Evolutionary conservation across 2,329 filamentous ascomycete species (phyloP), one percentile per base, ranked within the genome.

Genomic region (Aspergillus vadensis): DNA sequence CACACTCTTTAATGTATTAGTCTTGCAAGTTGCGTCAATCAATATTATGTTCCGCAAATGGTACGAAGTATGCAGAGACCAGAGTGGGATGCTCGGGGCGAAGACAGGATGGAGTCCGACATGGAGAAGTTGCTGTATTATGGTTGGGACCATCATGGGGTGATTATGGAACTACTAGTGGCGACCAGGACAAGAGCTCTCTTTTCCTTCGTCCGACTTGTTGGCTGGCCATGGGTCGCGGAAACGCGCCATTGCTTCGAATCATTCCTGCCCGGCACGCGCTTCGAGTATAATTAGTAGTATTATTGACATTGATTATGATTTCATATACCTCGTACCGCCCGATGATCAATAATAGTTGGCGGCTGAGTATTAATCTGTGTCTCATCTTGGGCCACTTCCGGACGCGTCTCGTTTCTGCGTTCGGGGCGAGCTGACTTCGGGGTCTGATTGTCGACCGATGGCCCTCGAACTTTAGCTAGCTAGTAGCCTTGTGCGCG

Each of bases 361-460:
- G 30, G 27, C 44, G 54, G 43, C 43, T 39, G 44, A 47, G 57
- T 14, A 39, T 50, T 50, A 50, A 38, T 25, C 36, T 41, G 43
- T 41, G 43, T 50, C 21, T 52, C 21, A n/a, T 47, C 47, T 21
- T 15, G 51, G 51, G 21, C 21, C 36, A 25, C 21, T 55, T 60
- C 57, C 53, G 59, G 43, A 58, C 59, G 59, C 59, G 39, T 62
- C 54, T 55, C 39, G 56, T 62, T 50, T 54, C 57, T 55, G 51
- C 53, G 51, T 56, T 58, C 54, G 50, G 53, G 32, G 50, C 25
- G 47, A 30, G 47, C 47, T 50, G 47, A 50, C 47, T 50, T 50
- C 47, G 47, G 47, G 47, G 47, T 39, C 47, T 56, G 25, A 48
- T 32, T 49, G 54, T 49, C 54, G 41, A 55, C 54, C 23, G 47